Percentiles rank a stretch among this genome's conserved stretches.
Conservation (phyloP, 495 filamentous ascomycete species). For the Glutinoglossum americanum region DNA sequence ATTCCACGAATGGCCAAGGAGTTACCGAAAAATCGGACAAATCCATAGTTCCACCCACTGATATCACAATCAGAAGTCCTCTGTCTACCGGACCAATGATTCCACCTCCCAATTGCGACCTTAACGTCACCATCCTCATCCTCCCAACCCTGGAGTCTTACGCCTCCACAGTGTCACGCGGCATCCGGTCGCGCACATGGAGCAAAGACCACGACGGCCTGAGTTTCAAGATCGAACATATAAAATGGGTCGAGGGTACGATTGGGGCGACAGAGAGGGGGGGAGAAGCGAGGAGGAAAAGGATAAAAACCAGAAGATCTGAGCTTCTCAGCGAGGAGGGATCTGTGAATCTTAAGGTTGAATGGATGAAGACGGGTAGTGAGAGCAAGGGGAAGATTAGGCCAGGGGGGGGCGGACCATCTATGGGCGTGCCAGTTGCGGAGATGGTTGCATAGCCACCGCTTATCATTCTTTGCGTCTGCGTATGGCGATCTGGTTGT, state of each 20-base stretch:
- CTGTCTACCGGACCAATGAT: slow-evolving; percentile 26
- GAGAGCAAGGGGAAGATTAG: too few relatives aligned
- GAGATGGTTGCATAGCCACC: too few relatives aligned
- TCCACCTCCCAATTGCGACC: slow-evolving; percentile 41
- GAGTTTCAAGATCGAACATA: slow-evolving; percentile 59
- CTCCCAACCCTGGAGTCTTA: slow-evolving; percentile 63
- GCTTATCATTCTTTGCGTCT: too few relatives aligned
- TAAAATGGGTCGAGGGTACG: slow-evolving; percentile 50
- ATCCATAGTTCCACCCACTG: not conserved
- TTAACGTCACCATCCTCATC: slow-evolving; percentile 68
- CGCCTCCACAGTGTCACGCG: slow-evolving; percentile 46
- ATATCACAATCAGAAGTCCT: slow-evolving; percentile 18
- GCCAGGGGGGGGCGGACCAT: not conserved
- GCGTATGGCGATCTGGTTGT: too few relatives aligned
- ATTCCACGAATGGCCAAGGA: not conserved
- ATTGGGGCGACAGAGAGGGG: not conserved
- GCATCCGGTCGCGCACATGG: slow-evolving; percentile 61
- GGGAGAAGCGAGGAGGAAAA: not conserved
- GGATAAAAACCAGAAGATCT: not conserved
- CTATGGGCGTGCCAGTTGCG: too few relatives aligned
- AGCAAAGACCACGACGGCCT: slow-evolving; percentile 57
- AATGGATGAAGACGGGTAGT: not conserved
- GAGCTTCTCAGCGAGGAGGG: not conserved
- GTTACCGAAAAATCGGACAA: not conserved
- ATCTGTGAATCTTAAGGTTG: not conserved